Base-by-base conservation (phyloP, 2,329 filamentous ascomycete genomes). In the Aspergillus brunneoviolaceus region DNA sequence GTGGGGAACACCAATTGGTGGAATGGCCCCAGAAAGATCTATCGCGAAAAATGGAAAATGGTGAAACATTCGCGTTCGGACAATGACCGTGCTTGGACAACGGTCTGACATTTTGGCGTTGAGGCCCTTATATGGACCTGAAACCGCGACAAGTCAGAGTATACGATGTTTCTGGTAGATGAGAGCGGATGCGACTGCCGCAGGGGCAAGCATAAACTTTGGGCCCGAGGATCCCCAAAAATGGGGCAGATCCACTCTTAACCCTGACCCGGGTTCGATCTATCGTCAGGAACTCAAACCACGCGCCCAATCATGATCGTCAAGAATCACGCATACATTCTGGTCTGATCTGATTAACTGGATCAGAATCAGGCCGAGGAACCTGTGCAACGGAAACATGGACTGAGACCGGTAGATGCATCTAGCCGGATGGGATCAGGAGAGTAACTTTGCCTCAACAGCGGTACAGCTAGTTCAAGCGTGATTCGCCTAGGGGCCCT, bases 101-200 rank as follows among this genome's bases (percentile, higher is more conserved):
- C 39, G 39, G 39, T 10, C 16, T 45, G 39, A 45, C 39, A 19
- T 19, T 19, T 16, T n/a, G 39, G 39, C 16, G 6, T 45, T 45
- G 16, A 45, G 39, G 39, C 53, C 53, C 48, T 55, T 52, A 48
- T 55, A 55, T 48, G 48, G 27, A 19, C 4, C n/a, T 23, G 27
- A 35, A 25, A 27, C 29, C 12, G 27, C 27, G 27, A 55, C 45
- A 48, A 45, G 7, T 55, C 53, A 31, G 52, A 12, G 12, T 12
- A 12, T 10, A n/a, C n/a, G 19, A 2, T 27, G 53, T 55, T 55
- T 55, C 42, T 55, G 53, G 53, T 48, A 49, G 29, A 55, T 55
- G 53, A 55, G 5, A n/a, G 29, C 29, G 49, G 49, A 50, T 29
- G 49, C 49, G 29, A 50, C 14, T 50, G 23, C 49, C 49, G 49